Conservation (phyloP, 768 basidiomycete genomes). For the Strobilomyces confusus region DNA sequence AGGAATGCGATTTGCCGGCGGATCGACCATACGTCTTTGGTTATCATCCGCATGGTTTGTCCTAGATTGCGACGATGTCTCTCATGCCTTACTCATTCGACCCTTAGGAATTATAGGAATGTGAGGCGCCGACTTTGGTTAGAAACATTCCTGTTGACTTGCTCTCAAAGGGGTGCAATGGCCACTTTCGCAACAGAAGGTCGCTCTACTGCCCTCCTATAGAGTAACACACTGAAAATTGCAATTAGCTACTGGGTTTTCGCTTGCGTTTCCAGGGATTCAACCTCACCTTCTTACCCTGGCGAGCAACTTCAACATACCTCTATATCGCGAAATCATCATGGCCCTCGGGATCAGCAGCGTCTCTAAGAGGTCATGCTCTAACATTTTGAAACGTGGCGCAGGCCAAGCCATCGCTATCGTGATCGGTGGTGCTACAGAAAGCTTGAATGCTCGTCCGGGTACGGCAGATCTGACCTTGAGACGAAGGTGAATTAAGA, state of each 20-base stretch:
- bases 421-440: conserved; percentile 94
- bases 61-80: background rate
- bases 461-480: conserved; percentile 93
- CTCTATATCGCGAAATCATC: conserved; percentile 90
- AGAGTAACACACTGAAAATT: background rate
- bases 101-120: conserved; percentile 90
- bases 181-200: conserved; percentile 97
- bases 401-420: conserved; percentile 79
- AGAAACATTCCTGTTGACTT: background rate
- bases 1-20: conserved; percentile 86
- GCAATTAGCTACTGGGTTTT: conserved; percentile 79
- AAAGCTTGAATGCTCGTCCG: conserved; percentile 89
- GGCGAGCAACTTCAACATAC: conserved; percentile 84
- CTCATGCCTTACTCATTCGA: conserved; percentile 1
- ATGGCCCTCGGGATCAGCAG: conserved; percentile 87
- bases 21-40: conserved; percentile 96
- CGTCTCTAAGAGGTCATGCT: conserved; percentile 87
- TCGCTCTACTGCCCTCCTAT: conserved; percentile 23
- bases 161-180: conserved; percentile 70
- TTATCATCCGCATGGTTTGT: conserved; percentile 93
- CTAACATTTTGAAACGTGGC: conserved; percentile 71
- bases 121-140: conserved; percentile 44
- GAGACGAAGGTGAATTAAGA: conserved; percentile 50
- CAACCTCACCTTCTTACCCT: conserved; percentile 90
- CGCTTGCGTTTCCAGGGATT: conserved; percentile 84